These are phyloP conservation scores for Eutrema japonicum DNA, from an alignment of 345 rosid species.

Conservation along the genomic window DNA sequence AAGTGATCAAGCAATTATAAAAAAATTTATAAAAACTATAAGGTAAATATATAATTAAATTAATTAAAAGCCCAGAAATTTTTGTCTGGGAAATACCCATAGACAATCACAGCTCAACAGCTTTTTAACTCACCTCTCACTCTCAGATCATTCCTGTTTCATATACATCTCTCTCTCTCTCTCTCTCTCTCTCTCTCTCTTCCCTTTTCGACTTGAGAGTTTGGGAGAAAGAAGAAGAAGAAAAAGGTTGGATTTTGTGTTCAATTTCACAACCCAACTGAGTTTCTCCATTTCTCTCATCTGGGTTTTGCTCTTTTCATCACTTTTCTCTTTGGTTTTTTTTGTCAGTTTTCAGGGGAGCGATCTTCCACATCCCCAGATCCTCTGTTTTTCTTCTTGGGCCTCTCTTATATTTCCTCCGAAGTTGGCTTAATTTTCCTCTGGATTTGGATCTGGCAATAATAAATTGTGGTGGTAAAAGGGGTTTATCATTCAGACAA, in stretches of 20 bases:
- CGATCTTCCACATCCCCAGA: conserved; percentile 13
- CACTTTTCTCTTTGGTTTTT: background rate
- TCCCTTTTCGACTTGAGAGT: conserved; percentile 21
- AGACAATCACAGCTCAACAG: conserved; percentile 77
- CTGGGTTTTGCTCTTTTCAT: background rate
- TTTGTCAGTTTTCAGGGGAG: background rate
- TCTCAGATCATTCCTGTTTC: conserved; percentile 47
- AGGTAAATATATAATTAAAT: conserved; percentile 6
- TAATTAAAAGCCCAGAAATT: conserved; percentile 32
- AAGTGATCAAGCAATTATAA: background rate
- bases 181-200: conserved; percentile 17
- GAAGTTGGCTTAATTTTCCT: background rate
- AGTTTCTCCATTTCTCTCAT: conserved; percentile 26
- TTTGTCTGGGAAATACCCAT: conserved; percentile 42
- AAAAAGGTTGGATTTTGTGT: conserved; percentile 17
- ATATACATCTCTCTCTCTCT: conserved; percentile 41
- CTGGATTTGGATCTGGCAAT: conserved; percentile 40
- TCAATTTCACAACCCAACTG: conserved; percentile 28
- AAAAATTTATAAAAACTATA: background rate
- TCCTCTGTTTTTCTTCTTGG: conserved; percentile 24
- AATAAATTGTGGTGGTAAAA: conserved; percentile 33
- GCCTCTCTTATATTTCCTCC: background rate
- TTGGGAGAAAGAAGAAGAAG: conserved; percentile 29
- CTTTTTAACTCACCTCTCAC: conserved; percentile 51
- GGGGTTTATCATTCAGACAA: conserved; percentile 28